Conservation (phyloP, 2,329 filamentous ascomycete genomes). For the Tolypocladium paradoxum region DNA sequence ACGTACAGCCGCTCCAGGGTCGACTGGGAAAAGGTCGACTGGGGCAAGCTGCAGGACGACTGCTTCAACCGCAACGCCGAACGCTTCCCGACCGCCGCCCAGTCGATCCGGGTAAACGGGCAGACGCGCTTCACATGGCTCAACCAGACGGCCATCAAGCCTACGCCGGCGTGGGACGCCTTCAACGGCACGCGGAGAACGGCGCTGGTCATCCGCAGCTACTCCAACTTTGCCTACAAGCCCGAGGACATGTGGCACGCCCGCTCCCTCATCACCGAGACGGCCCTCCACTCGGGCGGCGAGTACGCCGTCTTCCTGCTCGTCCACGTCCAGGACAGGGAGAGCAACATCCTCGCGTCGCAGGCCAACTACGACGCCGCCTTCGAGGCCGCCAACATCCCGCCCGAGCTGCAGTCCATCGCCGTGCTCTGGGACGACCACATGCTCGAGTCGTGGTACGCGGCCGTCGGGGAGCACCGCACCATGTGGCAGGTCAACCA, state of each 20-base stretch:
- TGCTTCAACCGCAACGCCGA: slow-evolving; percentile 37
- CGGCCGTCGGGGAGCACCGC: slow-evolving; percentile 42
- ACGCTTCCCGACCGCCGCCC: slow-evolving; percentile 26
- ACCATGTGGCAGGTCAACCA: slow-evolving; percentile 23
- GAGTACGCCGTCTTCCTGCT: slow-evolving; percentile 55
- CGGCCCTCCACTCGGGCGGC: slow-evolving; percentile 47
- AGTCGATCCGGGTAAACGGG: slow-evolving; percentile 5
- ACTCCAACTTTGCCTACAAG: slow-evolving; percentile 43
- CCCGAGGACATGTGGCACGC: slow-evolving; percentile 50
- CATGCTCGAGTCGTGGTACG: slow-evolving; percentile 57
- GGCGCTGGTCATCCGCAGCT: slow-evolving; percentile 13
- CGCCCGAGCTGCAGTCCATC: slow-evolving; percentile 58
- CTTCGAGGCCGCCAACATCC: slow-evolving; percentile 37
- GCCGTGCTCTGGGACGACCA: slow-evolving; percentile 59
- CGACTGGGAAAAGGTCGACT: slow-evolving; percentile 21
- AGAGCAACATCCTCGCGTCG: slow-evolving; percentile 43
- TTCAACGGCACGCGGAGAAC: slow-evolving; percentile 16
- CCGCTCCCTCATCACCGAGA: slow-evolving; percentile 53
- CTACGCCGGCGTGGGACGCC: slow-evolving; percentile 15
- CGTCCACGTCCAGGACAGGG: slow-evolving; percentile 49
- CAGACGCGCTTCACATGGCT: slow-evolving; percentile 8
- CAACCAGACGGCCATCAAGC: slow-evolving; percentile 2
- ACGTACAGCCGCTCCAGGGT: slow-evolving; percentile 15
- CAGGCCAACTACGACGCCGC: slow-evolving; percentile 40
- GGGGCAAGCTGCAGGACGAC: slow-evolving; percentile 22